Base-by-base conservation (phyloP, 176 grass and related monocot genomes). In the maize (Zea mays) region DNA sequence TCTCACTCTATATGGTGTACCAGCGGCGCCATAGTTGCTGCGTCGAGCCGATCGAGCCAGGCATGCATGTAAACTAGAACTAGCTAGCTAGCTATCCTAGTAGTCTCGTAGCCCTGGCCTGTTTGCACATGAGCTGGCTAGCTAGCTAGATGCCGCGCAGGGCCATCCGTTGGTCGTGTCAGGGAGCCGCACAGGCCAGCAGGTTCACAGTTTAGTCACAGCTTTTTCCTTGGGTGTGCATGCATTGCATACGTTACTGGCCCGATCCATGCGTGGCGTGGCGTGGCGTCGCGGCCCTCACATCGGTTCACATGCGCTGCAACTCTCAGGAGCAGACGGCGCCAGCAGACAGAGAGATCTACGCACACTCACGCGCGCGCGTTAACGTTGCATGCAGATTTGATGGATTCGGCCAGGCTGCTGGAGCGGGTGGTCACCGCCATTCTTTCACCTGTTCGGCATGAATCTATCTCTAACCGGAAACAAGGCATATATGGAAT, bases 251-350 rank as follows among this genome's bases (percentile, higher is more conserved):
- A 65, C 60, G 60, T 16, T 47, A 10, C 38, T 33, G n/a, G 62
- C 15, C 11, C 43, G 43, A 70, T 66, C 21, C 55, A 33, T 78
- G 62, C 35, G 19, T 27, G 27, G 27, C 27, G 27, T 27, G 27
- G 27, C 27, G 27, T 27, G 27, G 27, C 27, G 27, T 27, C 27
- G 27, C 27, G 27, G 27, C 27, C 27, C 27, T 27, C 27, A 43
- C 61, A 83, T 34, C 45, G 54, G 47, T 56, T 76, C 73, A 84
- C 86, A 51, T 88, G 81, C 67, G 21, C 56, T 84, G 81, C 74
- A 87, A 51, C 14, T 21, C 46, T 82, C 75, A 54, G 84, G 17
- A 43, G 65, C 27, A 27, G 27, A 27, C 27, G 27, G 27, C 27
- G 27, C 27, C 27, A 76, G 64, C 35, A 27, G 35, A 35, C 40